Base-by-base conservation (phyloP, 495 filamentous ascomycete genomes). In the Penicillium arizonense region DNA sequence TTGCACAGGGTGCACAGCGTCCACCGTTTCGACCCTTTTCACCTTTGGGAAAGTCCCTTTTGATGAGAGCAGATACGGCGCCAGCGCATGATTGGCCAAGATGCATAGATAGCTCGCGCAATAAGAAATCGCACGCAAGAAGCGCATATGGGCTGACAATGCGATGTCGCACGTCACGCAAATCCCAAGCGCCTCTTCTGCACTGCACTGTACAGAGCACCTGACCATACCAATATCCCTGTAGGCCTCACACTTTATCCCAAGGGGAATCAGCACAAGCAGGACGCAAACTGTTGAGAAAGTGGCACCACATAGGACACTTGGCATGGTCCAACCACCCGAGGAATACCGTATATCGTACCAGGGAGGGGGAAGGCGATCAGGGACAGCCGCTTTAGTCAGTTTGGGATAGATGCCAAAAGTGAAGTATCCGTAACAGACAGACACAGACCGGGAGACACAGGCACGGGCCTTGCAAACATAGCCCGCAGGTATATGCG, bases 381-480 rank as follows among this genome's bases (percentile, higher is more conserved):
- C 48, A 50, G 48, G 48, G 39, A 50, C 48, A 50, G 30, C 48
- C 39, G 48, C 48, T 43, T 43, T 43, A 26, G 48, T 50, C 48
- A 3, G 34, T 33, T 35, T 13, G 6, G 12, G n/a, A 18, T 43
- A 43, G 9, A 7, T 30, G 18, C 18, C 1, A 18, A 18, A 18
- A 18, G 18, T 18, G 18, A 18, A 18, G 18, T 18, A 18, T 18
- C 18, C 18, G 18, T 18, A 24, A 24, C 23, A 24, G 23, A 24
- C 23, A 24, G 23, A 24, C 23, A 24, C 23, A 5, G 3, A 24
- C 23, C 2, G 23, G 23, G 5, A 5, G 26, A 30, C 26, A 30
- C 28, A 30, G 28, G 28, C 28, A 30, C 28, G 28, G 28, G 28
- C 28, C 28, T 7, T 30, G 28, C 7, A 30, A 6, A 30, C 30